Evolutionary conservation across 208 protist species (phyloP).

Genomic region (Plasmodiophora brassicae): DNA sequence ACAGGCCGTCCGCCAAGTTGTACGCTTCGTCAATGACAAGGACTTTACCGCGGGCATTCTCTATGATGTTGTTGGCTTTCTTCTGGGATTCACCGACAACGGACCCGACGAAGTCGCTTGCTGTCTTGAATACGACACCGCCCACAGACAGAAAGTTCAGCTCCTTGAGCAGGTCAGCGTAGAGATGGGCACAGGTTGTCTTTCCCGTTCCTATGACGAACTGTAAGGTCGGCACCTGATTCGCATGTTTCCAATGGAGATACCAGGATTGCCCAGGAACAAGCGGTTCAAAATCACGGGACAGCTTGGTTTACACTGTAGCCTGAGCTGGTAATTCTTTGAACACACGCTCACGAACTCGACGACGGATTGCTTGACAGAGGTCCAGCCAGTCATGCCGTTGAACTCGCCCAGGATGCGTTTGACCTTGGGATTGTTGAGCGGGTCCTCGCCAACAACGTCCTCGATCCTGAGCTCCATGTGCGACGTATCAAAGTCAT

Average conservation of each 20-base stretch:
- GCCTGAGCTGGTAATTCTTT: slow-evolving; percentile 41
- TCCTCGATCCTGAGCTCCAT: not conserved
- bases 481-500: not conserved
- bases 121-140: slow-evolving; percentile 39
- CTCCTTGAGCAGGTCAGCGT: slow-evolving; percentile 39
- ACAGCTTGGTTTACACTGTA: not conserved
- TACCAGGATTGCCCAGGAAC: slow-evolving; percentile 52
- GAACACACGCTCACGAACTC: slow-evolving; percentile 33
- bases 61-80: slow-evolving; percentile 36
- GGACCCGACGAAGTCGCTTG: slow-evolving; percentile 37
- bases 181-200: slow-evolving; percentile 40
- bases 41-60: slow-evolving; percentile 45
- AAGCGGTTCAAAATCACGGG: slow-evolving; percentile 41
- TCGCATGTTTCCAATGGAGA: too few species aligned
- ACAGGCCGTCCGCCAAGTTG: slow-evolving; percentile 29
- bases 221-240: too few species aligned
- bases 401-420: slow-evolving; percentile 23
- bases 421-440: not conserved
- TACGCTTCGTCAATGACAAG: slow-evolving; percentile 57
- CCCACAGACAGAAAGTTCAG: slow-evolving; percentile 40
- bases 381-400: not conserved
- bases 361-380: slow-evolving; percentile 44
- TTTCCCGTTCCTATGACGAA: slow-evolving; percentile 40
- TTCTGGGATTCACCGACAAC: slow-evolving; percentile 37
- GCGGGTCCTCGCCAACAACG: slow-evolving; percentile 16